Percentiles rank a stretch among this genome's conserved stretches.
Conservation (phyloP, 1,139 yeast genomes). For the Saccharomyces hybrid region DNA sequence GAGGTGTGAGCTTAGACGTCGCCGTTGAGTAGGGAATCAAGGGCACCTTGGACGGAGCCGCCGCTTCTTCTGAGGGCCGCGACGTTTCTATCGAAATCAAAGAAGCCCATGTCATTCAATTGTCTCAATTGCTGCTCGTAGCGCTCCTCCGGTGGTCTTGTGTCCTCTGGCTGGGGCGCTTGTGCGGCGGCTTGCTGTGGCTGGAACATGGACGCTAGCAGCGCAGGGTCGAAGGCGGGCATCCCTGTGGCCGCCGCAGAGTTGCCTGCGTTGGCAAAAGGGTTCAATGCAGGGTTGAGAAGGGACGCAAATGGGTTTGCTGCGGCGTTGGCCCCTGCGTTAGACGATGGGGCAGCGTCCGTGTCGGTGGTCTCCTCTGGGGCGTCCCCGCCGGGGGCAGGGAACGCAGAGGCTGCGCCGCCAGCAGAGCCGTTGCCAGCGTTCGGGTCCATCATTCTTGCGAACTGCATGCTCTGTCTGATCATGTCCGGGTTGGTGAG, state of each 20-base stretch:
- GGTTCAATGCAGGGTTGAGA: constrained; percentile 38
- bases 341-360: constrained; percentile 15
- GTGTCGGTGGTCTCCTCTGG: constrained; percentile 13
- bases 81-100: constrained; percentile 85
- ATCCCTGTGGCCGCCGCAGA: constrained; percentile 16
- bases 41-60: constrained; percentile 95
- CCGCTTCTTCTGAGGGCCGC: constrained; percentile 90
- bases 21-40: constrained; percentile 73
- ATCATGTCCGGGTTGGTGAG: constrained; percentile 77
- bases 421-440: constrained; percentile 17
- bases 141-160: constrained; percentile 91
- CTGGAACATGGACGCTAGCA: constrained; percentile 35
- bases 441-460: constrained; percentile 40
- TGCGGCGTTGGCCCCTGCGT: constrained; percentile 15
- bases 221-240: constrained; percentile 34
- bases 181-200: constrained; percentile 23
- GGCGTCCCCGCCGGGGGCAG: constrained; percentile 33
- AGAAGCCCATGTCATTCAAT: constrained; percentile 92
- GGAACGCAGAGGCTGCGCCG: constrained; percentile 27
- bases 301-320: constrained; percentile 49
- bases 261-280: constrained; percentile 32
- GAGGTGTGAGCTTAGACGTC: constrained; percentile 16
- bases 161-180: constrained; percentile 43
- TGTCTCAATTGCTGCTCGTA: constrained; percentile 87
- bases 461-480: constrained; percentile 74